Evolutionary conservation across 257 asterid species (phyloP).

Genomic region (Solanum gracilifrons): DNA sequence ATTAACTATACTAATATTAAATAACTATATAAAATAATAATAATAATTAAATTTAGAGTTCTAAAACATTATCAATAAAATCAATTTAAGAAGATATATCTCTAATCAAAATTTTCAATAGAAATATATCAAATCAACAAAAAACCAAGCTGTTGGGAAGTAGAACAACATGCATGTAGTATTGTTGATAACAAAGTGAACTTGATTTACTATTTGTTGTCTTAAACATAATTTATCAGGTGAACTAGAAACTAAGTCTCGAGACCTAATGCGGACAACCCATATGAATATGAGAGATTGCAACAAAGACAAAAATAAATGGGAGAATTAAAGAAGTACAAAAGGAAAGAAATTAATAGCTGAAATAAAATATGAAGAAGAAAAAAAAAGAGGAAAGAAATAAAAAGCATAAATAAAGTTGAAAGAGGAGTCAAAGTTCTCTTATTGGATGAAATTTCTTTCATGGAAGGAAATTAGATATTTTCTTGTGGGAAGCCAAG

Average conservation of each 20-base stretch:
- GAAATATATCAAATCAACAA: no score
- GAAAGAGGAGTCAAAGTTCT: background rate
- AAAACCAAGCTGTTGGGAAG: no score
- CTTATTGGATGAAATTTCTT: background rate
- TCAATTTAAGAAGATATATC: no score
- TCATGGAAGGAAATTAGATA: background rate
- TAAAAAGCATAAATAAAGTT: background rate
- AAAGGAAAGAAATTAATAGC: background rate
- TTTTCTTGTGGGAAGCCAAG: background rate
- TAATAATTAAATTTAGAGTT: no score
- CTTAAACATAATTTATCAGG: background rate
- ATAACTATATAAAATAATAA: no score
- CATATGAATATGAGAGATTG: background rate
- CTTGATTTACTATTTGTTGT: background rate
- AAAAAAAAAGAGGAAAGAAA: no score
- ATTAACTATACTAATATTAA: no score
- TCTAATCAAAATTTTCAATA: background rate
- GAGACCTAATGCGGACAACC: background rate
- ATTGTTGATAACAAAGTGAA: background rate
- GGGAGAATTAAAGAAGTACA: background rate
- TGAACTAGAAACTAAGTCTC: background rate
- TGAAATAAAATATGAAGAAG: background rate
- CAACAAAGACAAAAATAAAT: no score
- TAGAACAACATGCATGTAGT: background rate
- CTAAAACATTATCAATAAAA: no score